phyloP scores from a whole-genome alignment of 179 eudicot species.

The Drosera spatulata region DNA sequence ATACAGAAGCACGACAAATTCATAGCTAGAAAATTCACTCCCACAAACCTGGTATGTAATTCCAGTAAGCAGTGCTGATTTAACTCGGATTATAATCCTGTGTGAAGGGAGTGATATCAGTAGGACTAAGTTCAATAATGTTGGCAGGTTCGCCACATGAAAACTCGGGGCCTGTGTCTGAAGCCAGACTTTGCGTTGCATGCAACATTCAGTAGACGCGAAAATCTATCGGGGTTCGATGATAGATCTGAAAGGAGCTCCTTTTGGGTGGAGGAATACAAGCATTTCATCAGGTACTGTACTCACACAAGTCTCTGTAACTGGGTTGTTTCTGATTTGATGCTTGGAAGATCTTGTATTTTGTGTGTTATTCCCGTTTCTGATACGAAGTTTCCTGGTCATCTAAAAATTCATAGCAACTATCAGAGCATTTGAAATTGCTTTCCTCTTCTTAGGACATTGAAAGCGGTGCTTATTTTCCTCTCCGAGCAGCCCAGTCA shows the following conservation, averaged over 20 bases:
- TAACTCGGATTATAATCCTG: background rate
- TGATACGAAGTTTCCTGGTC: background rate
- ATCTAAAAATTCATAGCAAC: background rate
- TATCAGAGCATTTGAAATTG: slow-evolving; percentile 1
- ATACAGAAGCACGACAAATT: background rate
- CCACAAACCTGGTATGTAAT: background rate
- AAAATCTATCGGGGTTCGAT: slow-evolving; percentile 14
- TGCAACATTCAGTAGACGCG: slow-evolving; percentile 16
- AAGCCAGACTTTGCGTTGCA: slow-evolving; percentile 4
- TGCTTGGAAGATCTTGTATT: background rate
- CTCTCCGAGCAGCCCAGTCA: slow-evolving; percentile 44
- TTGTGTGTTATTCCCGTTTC: background rate
- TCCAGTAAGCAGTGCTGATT: background rate
- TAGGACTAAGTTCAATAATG: background rate
- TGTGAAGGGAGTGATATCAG: background rate
- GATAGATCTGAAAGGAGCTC: slow-evolving; percentile 13
- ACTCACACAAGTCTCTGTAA: background rate
- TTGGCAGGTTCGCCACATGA: slow-evolving; percentile 9
- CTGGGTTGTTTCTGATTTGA: background rate
- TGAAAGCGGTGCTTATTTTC: slow-evolving; percentile 18
- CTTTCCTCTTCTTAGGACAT: slow-evolving; percentile 11
- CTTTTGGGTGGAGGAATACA: slow-evolving; percentile 12
- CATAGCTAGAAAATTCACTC: background rate
- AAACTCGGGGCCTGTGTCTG: background rate
- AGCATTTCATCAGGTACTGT: slow-evolving; percentile 17